Conservation (phyloP, 2,329 filamentous ascomycete genomes). For the Aureobasidium zeae region DNA sequence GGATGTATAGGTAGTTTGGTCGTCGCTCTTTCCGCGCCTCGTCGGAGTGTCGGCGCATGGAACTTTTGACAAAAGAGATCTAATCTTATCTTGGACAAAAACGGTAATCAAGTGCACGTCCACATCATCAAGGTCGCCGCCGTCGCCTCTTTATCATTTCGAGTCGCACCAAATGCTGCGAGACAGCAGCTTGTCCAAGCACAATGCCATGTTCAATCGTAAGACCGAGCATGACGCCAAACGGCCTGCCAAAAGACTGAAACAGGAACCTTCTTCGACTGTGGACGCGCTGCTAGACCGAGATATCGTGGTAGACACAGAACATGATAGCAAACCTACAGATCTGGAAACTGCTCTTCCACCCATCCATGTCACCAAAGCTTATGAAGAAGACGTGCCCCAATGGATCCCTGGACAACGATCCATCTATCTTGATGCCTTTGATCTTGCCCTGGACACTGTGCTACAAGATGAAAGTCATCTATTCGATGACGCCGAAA, state of each 20-base stretch:
- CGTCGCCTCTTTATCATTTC: neutral
- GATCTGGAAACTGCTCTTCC: constrained; percentile 66
- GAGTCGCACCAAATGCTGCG: constrained; percentile 26
- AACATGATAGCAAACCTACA: constrained; percentile 37
- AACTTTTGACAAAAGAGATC: no score
- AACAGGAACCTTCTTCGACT: constrained; percentile 24
- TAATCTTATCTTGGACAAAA: no score
- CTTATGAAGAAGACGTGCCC: constrained; percentile 59
- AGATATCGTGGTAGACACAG: constrained; percentile 21
- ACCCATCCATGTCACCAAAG: constrained; percentile 53
- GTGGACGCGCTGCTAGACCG: neutral
- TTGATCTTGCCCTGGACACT: constrained; percentile 83
- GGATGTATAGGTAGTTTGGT: no score
- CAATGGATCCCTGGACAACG: constrained; percentile 68
- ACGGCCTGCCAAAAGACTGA: constrained; percentile 35
- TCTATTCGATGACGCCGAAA: constrained; percentile 74
- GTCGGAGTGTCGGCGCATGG: no score
- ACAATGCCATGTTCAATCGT: constrained; percentile 41
- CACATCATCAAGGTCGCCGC: constrained; percentile 8
- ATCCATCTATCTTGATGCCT: constrained; percentile 95
- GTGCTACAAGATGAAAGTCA: constrained; percentile 83
- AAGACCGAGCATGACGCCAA: constrained; percentile 31
- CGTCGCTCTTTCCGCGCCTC: no score
- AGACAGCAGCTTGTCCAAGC: constrained; percentile 34
- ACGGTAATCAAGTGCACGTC: no score